Conservation (phyloP, 257 asterid species). For the Solanum bulbocastanum region DNA sequence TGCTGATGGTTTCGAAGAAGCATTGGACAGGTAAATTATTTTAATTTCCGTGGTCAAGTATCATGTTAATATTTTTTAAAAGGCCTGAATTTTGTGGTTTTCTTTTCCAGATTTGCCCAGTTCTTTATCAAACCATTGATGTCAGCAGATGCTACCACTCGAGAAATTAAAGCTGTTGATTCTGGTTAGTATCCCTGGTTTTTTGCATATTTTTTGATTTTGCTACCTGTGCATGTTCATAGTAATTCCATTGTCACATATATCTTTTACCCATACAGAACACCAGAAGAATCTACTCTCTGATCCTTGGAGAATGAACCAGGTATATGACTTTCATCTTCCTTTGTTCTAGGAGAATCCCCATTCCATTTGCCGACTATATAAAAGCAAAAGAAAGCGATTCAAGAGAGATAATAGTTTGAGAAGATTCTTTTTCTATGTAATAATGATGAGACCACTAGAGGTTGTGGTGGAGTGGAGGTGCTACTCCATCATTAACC, state of each 20-base stretch:
- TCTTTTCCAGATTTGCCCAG: slow-evolving; percentile 66
- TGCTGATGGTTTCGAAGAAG: slow-evolving; percentile 83
- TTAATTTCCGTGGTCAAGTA: neutral
- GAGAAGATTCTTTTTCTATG: neutral
- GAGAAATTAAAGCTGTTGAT: slow-evolving; percentile 96
- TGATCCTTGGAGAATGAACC: slow-evolving; percentile 94
- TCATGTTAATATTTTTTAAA: neutral
- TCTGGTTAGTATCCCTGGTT: slow-evolving; percentile 46
- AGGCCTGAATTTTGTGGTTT: slow-evolving; percentile 2
- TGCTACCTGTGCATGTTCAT: neutral
- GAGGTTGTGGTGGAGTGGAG: neutral
- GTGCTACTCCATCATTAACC: neutral
- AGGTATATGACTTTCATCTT: slow-evolving; percentile 35
- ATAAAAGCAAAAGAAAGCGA: neutral
- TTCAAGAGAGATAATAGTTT: neutral
- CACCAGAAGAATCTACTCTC: slow-evolving; percentile 88
- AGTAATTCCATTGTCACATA: slow-evolving; percentile 8
- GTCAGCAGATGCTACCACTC: slow-evolving; percentile 92
- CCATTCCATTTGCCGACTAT: neutral
- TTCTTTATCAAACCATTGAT: slow-evolving; percentile 90
- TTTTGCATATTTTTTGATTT: neutral
- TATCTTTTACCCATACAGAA: slow-evolving; percentile 31
- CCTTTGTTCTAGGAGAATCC: neutral
- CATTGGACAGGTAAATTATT: slow-evolving; percentile 71
- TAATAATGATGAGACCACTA: neutral